Conservation (phyloP, 192 early-diverging fungal species). For the Cetraspora pellucida region DNA sequence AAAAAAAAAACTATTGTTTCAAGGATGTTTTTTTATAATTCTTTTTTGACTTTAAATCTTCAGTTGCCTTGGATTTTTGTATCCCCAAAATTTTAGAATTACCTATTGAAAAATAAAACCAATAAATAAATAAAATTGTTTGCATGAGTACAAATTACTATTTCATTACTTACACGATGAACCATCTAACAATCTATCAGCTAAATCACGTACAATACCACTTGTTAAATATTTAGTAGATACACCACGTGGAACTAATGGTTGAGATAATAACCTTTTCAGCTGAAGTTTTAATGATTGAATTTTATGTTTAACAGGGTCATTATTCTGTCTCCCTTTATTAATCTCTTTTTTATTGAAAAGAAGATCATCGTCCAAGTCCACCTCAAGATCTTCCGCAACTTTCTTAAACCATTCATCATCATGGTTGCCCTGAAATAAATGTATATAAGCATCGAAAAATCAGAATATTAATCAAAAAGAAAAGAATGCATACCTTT, state of each 20-base stretch:
- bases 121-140: background rate
- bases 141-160: background rate
- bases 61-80: conserved; percentile 1
- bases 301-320: conserved; percentile 48
- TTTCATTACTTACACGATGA: conserved; percentile 15
- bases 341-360: conserved; percentile 33
- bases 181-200: conserved; percentile 51
- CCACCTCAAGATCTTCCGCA: conserved; percentile 79
- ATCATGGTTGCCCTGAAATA: conserved; percentile 48
- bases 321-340: conserved; percentile 45
- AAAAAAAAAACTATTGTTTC: too few relatives aligned
- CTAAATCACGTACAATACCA: conserved; percentile 62
- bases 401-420: conserved; percentile 77
- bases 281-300: conserved; percentile 49
- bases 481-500: conserved; percentile 52
- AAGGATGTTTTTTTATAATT: background rate
- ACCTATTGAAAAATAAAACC: background rate
- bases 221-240: conserved; percentile 68
- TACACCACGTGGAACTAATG: conserved; percentile 53
- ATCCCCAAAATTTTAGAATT: conserved; percentile 1
- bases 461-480: conserved; percentile 8
- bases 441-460: background rate
- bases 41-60: conserved; percentile 4
- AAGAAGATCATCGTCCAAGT: conserved; percentile 69
- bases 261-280: conserved; percentile 47